These are phyloP conservation scores for Aciculoconidium aculeatum DNA, from an alignment of 805 yeast genomes.

Conservation along the genomic window DNA sequence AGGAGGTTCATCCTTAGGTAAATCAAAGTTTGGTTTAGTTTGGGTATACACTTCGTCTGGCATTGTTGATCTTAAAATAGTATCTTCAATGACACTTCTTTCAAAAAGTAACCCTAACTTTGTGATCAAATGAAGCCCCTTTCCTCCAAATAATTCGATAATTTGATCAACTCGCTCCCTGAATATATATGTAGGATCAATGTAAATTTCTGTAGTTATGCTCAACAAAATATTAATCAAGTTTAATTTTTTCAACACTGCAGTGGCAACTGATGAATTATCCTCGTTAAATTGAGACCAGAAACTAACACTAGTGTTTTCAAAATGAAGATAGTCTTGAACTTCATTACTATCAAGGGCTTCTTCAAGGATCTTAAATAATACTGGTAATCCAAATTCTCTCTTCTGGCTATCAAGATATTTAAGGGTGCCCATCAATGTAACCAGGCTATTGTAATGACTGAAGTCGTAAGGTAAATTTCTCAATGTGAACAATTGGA, in stretches of 20 bases:
- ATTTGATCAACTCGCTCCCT: conserved; percentile 39
- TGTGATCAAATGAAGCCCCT: conserved; percentile 35
- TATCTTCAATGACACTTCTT: conserved; percentile 54
- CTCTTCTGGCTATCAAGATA: conserved; percentile 51
- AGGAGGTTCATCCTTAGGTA: conserved; percentile 29
- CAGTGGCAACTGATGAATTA: conserved; percentile 25
- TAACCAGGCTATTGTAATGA: conserved; percentile 47
- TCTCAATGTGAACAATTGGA: conserved; percentile 42
- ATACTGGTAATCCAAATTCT: conserved; percentile 38
- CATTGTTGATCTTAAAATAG: conserved; percentile 39
- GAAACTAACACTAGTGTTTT: conserved; percentile 25
- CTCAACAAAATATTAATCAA: conserved; percentile 41
- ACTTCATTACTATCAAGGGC: conserved; percentile 24
- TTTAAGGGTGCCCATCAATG: conserved; percentile 49
- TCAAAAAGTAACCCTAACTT: conserved; percentile 43
- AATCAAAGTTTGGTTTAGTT: conserved; percentile 30
- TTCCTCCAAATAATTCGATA: conserved; percentile 33
- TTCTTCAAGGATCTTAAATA: conserved; percentile 28
- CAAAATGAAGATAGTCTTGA: conserved; percentile 24
- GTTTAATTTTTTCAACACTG: conserved; percentile 29
- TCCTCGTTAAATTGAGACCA: conserved; percentile 28
- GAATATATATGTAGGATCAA: conserved; percentile 47
- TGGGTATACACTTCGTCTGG: conserved; percentile 44
- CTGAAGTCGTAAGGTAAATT: conserved; percentile 60
- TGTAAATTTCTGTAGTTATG: conserved; percentile 50